phyloP scores from a whole-genome alignment of 2,329 filamentous ascomycete species.

The Colletotrichum gigasporum region DNA sequence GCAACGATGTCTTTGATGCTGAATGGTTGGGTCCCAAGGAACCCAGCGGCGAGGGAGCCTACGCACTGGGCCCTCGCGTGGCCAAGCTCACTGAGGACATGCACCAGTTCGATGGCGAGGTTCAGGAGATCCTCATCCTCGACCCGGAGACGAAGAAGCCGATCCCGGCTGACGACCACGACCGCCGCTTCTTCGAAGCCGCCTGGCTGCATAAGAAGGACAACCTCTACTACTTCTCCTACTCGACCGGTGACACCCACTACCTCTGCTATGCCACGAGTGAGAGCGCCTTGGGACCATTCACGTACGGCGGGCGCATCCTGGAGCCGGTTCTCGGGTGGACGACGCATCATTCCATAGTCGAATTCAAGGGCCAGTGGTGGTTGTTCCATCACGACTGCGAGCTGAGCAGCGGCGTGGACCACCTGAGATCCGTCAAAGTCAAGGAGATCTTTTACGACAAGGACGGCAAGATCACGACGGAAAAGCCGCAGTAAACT shows the following conservation, averaged over 20 bases:
- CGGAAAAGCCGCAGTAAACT: conserved; percentile 45
- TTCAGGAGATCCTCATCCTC: conserved; percentile 71
- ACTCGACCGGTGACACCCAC: conserved; percentile 82
- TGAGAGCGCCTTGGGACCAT: conserved; percentile 73
- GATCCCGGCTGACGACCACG: conserved; percentile 74
- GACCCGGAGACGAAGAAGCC: conserved; percentile 68
- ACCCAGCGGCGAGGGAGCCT: conserved; percentile 62
- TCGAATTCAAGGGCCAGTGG: conserved; percentile 76
- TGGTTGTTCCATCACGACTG: conserved; percentile 83
- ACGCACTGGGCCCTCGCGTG: conserved; percentile 73
- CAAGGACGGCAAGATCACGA: conserved; percentile 68
- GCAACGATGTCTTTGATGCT: conserved; percentile 63
- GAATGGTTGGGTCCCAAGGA: conserved; percentile 66
- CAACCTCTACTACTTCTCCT: conserved; percentile 78
- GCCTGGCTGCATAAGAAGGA: conserved; percentile 81
- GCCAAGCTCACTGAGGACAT: conserved; percentile 72
- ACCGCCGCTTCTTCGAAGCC: conserved; percentile 81
- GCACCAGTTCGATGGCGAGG: conserved; percentile 64
- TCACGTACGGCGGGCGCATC: conserved; percentile 76
- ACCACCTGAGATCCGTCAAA: conserved; percentile 79
- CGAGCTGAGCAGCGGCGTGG: conserved; percentile 72
- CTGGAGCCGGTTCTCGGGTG: conserved; percentile 81
- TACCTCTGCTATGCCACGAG: conserved; percentile 76
- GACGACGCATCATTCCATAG: conserved; percentile 85
- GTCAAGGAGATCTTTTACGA: conserved; percentile 80